Evolutionary conservation across 2,329 filamentous ascomycete species (phyloP).

Genomic region (Xylaria sp.): DNA sequence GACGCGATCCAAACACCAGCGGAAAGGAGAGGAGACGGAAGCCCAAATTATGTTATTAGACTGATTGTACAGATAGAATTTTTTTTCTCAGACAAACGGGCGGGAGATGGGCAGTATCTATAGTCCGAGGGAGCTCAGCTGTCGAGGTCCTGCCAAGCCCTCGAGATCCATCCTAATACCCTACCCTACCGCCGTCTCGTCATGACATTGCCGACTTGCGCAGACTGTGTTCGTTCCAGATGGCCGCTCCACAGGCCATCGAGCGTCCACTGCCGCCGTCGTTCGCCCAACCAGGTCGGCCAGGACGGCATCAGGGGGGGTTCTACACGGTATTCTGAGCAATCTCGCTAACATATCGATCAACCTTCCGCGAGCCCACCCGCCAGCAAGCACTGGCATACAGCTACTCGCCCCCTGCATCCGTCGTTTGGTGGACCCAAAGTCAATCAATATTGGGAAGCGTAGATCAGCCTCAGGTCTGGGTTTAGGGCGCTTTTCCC

Average conservation of each 20-base stretch:
- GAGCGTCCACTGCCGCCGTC: neutral
- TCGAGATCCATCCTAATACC: neutral
- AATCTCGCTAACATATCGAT: constrained; percentile 23
- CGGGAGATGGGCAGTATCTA: neutral
- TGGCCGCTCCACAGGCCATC: neutral
- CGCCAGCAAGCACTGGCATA: neutral
- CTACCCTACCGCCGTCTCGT: neutral
- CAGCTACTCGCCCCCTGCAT: constrained; percentile 7
- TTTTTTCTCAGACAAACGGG: neutral
- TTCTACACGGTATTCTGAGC: constrained; percentile 24
- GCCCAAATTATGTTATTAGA: neutral
- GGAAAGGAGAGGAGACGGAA: neutral
- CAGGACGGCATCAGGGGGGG: too few species aligned
- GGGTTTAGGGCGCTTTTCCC: neutral
- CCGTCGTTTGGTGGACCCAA: neutral
- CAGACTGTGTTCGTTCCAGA: neutral
- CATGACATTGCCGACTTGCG: neutral
- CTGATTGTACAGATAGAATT: neutral
- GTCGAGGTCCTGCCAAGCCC: neutral
- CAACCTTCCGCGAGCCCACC: constrained; percentile 13
- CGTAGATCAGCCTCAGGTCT: constrained; percentile 21
- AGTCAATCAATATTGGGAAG: constrained; percentile 1
- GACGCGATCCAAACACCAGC: neutral
- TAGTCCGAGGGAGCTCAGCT: neutral
- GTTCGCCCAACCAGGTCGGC: neutral